A percentile compares a stretch with the other conserved stretches of the same genome.
Conservation (phyloP, 78 protist genomes). For the Chrysochromulina parva region DNA sequence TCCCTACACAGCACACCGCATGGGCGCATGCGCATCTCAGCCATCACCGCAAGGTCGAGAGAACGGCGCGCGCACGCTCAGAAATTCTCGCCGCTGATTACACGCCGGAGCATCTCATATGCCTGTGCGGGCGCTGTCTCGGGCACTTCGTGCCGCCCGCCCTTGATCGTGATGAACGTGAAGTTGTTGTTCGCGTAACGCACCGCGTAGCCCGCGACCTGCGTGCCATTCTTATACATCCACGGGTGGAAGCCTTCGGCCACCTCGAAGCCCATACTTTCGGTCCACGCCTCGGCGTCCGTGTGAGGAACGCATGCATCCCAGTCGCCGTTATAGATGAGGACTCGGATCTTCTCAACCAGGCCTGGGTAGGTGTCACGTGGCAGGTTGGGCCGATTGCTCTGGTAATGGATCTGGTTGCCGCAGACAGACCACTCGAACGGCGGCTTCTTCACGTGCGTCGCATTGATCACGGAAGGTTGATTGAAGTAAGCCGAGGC, state of each 20-base stretch:
- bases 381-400: slow-evolving; percentile 8
- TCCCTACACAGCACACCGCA: no score
- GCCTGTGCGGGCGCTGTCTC: slow-evolving; percentile 41
- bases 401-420: neutral
- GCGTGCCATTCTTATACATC: slow-evolving; percentile 5
- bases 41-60: no score
- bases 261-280: neutral
- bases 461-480: slow-evolving; percentile 1
- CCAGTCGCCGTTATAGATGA: slow-evolving; percentile 37
- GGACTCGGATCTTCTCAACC: neutral
- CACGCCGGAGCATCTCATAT: neutral
- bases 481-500: slow-evolving; percentile 22
- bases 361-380: slow-evolving; percentile 24
- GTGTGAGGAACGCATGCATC: slow-evolving; percentile 39
- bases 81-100: neutral
- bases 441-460: slow-evolving; percentile 31
- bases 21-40: no score
- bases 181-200: slow-evolving; percentile 30
- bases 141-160: slow-evolving; percentile 55
- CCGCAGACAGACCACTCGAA: slow-evolving; percentile 49
- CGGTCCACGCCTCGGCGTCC: slow-evolving; percentile 35
- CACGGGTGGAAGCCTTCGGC: slow-evolving; percentile 17
- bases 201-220: slow-evolving; percentile 21
- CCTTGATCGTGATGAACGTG: slow-evolving; percentile 41
- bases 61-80: neutral